Conservation (phyloP, 2,329 filamentous ascomycete genomes). For the Penicillium sp. region DNA sequence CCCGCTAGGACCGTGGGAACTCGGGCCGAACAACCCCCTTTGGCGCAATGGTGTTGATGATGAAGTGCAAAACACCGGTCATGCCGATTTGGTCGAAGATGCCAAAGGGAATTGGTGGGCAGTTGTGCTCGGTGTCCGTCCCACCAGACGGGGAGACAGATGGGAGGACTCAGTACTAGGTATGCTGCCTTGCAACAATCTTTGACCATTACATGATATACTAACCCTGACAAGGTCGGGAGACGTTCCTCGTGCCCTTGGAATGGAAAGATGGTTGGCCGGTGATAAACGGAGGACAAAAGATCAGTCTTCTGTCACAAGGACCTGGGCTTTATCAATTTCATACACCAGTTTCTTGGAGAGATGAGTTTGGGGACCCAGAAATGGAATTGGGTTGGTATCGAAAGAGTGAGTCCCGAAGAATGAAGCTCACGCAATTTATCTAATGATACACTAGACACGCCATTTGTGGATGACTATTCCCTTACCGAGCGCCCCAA, state of each 20-base stretch:
- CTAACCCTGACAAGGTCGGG: slow-evolving; percentile 38
- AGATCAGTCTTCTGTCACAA: slow-evolving; percentile 39
- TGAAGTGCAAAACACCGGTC: slow-evolving; percentile 53
- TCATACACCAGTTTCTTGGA: slow-evolving; percentile 24
- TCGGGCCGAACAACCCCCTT: slow-evolving; percentile 59
- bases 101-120: slow-evolving; percentile 49
- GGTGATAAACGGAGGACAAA: slow-evolving; percentile 49
- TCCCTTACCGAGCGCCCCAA: slow-evolving; percentile 48
- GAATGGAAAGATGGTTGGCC: slow-evolving; percentile 56
- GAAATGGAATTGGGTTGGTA: slow-evolving; percentile 39
- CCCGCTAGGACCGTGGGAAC: slow-evolving; percentile 62
- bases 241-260: slow-evolving; percentile 53
- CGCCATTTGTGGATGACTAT: slow-evolving; percentile 49
- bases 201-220: not conserved
- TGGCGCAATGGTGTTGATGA: slow-evolving; percentile 52
- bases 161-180: slow-evolving; percentile 48
- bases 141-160: slow-evolving; percentile 26
- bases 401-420: slow-evolving; percentile 38
- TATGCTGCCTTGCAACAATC: slow-evolving; percentile 10
- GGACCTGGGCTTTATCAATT: slow-evolving; percentile 24
- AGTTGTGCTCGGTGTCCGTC: slow-evolving; percentile 50
- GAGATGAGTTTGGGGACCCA: slow-evolving; percentile 35
- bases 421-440: not conserved
- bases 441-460: slow-evolving; percentile 38
- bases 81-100: slow-evolving; percentile 52